Evolutionary conservation across 805 yeast genomes (phyloP), one percentile per base, ranked within the genome.

Genomic region (Clavispora santaluciae): DNA sequence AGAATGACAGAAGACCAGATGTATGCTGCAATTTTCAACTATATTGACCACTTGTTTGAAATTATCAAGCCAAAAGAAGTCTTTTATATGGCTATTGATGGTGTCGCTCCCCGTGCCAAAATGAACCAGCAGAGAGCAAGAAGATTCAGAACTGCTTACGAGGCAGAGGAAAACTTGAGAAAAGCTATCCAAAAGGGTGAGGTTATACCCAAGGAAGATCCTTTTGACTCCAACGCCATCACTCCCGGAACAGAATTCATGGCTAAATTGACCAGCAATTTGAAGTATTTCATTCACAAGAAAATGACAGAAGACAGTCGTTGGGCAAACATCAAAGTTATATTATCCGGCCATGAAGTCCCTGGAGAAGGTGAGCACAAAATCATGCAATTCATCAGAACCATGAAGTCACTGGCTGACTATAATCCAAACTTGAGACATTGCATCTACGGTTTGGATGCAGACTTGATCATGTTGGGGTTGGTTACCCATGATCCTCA

Each of bases 301-400:
- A 91, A 91, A 60, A 81, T 90, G 29, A 76, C 95, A 3, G 83
- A 85, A 38, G 98, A 91, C 58, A 68, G 90, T 10, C 78, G 81
- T 40, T 91, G 98, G 98, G 83, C 85, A 49, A 75, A 77, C 39
- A 72, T 87, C 39, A 76, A 85, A 40, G 75, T 91, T 45, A 72
- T 91, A 22, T 73, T 91, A 45, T 83, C 93, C 40, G 98, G 96
- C 26, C 96, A 88, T 55, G 96, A 90, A 61, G 97, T 87, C 15
- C 98, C 98, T 3, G 98, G 98, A 52, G 98, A 91, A 71, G 98
- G 98, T 65, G 98, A 91, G 67, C 98, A 91, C 66, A 91, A 91
- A 59, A 89, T 91, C 51, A 91, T 90, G 97, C 87, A 87, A 54
- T 88, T 78, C 54, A 88, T 91, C 49, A 80, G 97, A 65, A 68